phyloP scores from a whole-genome alignment of 176 grass and related monocot species.

The Aegilops bicornis region DNA sequence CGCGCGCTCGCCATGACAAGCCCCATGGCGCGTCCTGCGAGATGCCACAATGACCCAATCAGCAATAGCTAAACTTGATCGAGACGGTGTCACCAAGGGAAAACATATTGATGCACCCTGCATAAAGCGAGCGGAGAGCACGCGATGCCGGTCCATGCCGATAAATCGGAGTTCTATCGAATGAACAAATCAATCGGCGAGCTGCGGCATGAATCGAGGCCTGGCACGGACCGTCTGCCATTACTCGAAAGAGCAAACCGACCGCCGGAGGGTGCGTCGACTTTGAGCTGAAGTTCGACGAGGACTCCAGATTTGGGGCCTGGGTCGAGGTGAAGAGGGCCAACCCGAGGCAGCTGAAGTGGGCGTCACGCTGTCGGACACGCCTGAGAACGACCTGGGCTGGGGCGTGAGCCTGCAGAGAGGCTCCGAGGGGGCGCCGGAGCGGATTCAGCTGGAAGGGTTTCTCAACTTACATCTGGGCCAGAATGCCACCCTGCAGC shows the following conservation, averaged over 20 bases:
- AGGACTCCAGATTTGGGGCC: conserved; percentile 72
- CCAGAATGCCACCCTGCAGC: conserved; percentile 63
- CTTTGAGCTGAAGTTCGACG: conserved; percentile 60
- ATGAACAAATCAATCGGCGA: no score
- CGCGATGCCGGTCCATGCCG: no score
- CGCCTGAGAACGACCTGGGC: conserved; percentile 62
- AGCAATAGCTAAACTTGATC: no score
- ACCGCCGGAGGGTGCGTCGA: conserved; percentile 56
- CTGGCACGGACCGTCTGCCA: conserved; percentile 41
- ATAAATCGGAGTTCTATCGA: no score
- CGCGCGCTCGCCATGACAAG: no score
- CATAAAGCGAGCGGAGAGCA: no score
- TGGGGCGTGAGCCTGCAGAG: conserved; percentile 60
- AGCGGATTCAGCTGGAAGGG: conserved; percentile 52
- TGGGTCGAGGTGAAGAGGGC: conserved; percentile 69
- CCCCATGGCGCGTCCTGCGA: no score
- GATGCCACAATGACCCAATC: no score
- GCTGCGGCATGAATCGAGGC: no score
- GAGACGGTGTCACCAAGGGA: no score
- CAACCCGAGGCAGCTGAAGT: conserved; percentile 41
- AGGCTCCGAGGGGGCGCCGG: conserved; percentile 40
- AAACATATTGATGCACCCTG: no score
- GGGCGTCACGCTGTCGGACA: conserved; percentile 63
- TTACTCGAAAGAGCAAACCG: conserved; percentile 39
- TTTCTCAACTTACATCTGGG: conserved; percentile 74